A percentile compares a stretch with the other conserved stretches of the same genome.
These are phyloP conservation scores for Chlamydomonas sphaeroides DNA, from an alignment of 139 green algal genomes.

Conservation along the genomic window DNA sequence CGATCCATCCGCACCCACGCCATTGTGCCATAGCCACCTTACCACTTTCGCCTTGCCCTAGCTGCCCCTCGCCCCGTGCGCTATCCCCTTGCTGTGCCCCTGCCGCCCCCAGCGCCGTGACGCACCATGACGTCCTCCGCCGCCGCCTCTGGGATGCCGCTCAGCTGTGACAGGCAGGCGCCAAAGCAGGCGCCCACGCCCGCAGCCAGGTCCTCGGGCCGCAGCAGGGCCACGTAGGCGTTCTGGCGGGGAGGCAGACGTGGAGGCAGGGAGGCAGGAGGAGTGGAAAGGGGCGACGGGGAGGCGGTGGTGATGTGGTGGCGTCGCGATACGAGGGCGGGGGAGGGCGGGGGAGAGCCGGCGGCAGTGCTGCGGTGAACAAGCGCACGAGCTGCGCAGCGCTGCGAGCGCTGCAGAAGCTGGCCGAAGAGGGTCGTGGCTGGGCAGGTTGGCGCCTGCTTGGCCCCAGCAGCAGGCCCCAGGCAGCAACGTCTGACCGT, in stretches of 20 bases:
- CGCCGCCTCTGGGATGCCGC: not conserved
- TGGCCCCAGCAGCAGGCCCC: no score
- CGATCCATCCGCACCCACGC: no score
- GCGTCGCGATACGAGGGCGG: not conserved
- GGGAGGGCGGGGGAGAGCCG: no score
- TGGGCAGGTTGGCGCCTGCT: no score
- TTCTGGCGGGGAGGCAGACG: not conserved
- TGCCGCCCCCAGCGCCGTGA: not conserved
- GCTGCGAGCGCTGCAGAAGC: no score
- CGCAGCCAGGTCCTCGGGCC: slow-evolving; percentile 14
- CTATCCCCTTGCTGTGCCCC: not conserved
- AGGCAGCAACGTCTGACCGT: no score
- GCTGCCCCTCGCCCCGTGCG: no score
- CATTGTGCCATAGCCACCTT: no score
- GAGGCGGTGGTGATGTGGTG: not conserved
- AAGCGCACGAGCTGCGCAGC: no score
- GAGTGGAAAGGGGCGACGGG: not conserved
- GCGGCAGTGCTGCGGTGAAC: no score
- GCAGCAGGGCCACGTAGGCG: slow-evolving; percentile 31
- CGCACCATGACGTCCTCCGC: slow-evolving; percentile 35
- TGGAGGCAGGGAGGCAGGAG: not conserved
- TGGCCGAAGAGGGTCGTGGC: no score
- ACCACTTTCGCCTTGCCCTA: no score
- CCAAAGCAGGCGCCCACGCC: slow-evolving; percentile 21
- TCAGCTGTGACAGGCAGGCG: slow-evolving; percentile 19